Conservation (phyloP, 768 basidiomycete species). For the Tricholoma flavovirens region DNA sequence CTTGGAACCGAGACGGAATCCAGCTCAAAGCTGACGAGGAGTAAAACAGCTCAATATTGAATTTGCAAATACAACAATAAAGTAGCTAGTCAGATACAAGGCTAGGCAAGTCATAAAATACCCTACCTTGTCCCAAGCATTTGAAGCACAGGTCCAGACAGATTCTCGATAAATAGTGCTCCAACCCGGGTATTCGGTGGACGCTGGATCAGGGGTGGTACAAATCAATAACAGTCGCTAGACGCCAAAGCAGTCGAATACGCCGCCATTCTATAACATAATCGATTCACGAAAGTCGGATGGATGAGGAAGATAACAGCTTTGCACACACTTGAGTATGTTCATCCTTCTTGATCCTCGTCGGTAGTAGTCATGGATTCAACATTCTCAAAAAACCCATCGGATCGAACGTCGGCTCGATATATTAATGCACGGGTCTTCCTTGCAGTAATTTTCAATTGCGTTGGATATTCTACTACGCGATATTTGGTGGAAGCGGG, state of each 20-base stretch:
- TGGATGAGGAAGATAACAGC: not conserved
- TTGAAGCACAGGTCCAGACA: constrained; percentile 48
- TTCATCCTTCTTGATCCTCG: constrained; percentile 10
- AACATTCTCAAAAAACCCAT: constrained; percentile 31
- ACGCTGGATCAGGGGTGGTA: constrained; percentile 19
- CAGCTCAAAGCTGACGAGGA: constrained; percentile 62
- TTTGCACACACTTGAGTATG: constrained; percentile 28
- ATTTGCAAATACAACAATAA: constrained; percentile 26
- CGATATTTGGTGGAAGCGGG: constrained; percentile 41
- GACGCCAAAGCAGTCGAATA: not conserved
- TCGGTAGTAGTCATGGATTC: constrained; percentile 16
- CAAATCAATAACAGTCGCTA: not conserved
- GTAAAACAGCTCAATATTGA: constrained; percentile 61
- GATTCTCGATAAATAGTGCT: constrained; percentile 46
- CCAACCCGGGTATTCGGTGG: constrained; percentile 37
- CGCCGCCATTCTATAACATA: not conserved
- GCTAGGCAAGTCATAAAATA: no score
- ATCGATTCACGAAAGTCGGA: not conserved
- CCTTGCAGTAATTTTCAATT: constrained; percentile 25
- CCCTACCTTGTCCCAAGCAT: constrained; percentile 55
- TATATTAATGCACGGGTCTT: constrained; percentile 26
- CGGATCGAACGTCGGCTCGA: constrained; percentile 34
- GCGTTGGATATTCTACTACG: constrained; percentile 36
- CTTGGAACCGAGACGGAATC: constrained; percentile 64
- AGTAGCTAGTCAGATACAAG: constrained; percentile 4